Percentiles rank a stretch among this genome's conserved stretches.
Evolutionary conservation across 345 rosid genomes (phyloP).

Genomic region (Kernera saxatilis): DNA sequence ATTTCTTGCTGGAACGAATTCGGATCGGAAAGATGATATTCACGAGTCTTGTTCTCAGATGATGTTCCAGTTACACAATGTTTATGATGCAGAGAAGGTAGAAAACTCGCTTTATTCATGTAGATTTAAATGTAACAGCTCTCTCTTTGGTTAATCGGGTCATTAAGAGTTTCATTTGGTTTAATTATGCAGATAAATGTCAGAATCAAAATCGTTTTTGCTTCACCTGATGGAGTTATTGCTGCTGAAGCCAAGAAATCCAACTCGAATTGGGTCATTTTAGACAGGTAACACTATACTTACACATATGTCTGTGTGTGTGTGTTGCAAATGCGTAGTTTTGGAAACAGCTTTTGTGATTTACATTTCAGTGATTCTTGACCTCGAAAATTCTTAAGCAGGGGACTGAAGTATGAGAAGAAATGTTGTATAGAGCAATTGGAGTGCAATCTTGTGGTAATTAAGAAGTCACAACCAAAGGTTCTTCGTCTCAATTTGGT

Average conservation of each 20-base stretch:
- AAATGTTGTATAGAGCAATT: conserved; percentile 76
- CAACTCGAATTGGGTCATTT: conserved; percentile 84
- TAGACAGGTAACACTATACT: conserved; percentile 58
- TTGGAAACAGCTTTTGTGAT: not conserved
- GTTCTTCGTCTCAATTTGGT: conserved; percentile 85
- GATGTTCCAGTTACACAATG: conserved; percentile 80
- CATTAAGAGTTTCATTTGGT: not conserved
- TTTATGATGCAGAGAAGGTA: conserved; percentile 92
- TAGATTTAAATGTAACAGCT: not conserved
- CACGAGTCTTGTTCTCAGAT: conserved; percentile 83
- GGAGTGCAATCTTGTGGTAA: conserved; percentile 88
- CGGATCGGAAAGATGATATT: conserved; percentile 69
- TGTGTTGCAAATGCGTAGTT: not conserved
- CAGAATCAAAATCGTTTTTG: conserved; percentile 72
- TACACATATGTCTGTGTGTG: not conserved
- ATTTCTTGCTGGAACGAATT: conserved; percentile 60
- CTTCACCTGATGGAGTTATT: conserved; percentile 67
- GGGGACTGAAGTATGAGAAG: conserved; percentile 75
- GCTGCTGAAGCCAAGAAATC: conserved; percentile 79
- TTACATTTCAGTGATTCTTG: not conserved
- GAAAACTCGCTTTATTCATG: not conserved
- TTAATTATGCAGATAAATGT: conserved; percentile 58
- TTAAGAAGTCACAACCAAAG: conserved; percentile 78
- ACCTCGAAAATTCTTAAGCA: conserved; percentile 25
- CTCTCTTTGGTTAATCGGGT: not conserved